Evolutionary conservation across 208 protist species (phyloP), one percentile per base, ranked within the genome.

Genomic region (Acanthamoeba triangularis): DNA sequence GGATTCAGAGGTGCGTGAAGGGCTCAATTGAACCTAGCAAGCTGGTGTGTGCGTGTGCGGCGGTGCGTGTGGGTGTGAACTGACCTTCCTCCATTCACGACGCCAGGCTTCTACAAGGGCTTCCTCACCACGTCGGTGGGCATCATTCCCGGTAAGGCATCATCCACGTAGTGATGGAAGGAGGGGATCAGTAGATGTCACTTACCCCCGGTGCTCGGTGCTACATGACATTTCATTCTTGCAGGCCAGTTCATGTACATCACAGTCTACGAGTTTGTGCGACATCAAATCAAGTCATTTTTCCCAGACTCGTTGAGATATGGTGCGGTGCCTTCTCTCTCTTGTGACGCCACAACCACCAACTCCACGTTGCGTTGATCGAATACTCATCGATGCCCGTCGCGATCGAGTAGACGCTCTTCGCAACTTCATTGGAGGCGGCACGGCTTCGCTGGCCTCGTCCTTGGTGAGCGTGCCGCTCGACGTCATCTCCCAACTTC

Each of bases 121-220:
- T 91, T 91, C 37, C 37, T 91, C 25, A 91, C 85, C 52, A 91
- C 85, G 13, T 74, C 85, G 30, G 61, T 91, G 85, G 85, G 85
- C 35, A 91, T 91, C 85, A 63, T 91, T 63, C 85, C 85, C 2
- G 85, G 85, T 85, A 85, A 37, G 74, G 28, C 25, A 47, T 49
- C 44, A 8, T 7, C 10, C 44, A 47, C 44, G 10, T 7, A 4
- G 0, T 47, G 44, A 47, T 7, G 44, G 10, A 47, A 47, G 44
- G 44, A 47, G 44, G 4, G 44, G 44, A 0, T 47, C 44, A 47
- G 44, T 47, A 8, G 0, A 47, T 3, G 44, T 63, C 4, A 49
- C 33, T 84, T 2, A 44, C 25, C 23, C 16, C 16, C 20, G 41
- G 30, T 25, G 41, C 14, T 82, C 10, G 3, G 23, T 44, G 23